Evolutionary conservation across 2,329 filamentous ascomycete genomes (phyloP).

Genomic region (Penicillium sp.): DNA sequence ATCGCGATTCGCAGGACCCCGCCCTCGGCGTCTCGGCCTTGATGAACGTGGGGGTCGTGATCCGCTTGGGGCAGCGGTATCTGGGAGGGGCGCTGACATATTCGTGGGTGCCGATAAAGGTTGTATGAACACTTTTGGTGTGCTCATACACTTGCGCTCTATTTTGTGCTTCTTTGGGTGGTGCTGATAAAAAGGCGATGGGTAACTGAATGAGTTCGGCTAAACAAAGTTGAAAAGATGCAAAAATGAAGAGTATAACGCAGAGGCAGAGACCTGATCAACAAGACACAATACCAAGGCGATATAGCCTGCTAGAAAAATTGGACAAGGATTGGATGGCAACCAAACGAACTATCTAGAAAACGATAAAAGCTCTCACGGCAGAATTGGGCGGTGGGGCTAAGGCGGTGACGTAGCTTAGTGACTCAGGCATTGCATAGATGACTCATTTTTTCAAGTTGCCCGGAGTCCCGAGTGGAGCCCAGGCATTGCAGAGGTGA

Average conservation of each 20-base stretch:
- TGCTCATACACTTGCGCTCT: background rate
- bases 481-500: no score
- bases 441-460: slow-evolving; percentile 10
- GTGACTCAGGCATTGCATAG: slow-evolving; percentile 7
- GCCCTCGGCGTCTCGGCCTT: slow-evolving; percentile 28
- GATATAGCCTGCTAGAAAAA: background rate
- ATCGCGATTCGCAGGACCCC: slow-evolving; percentile 29
- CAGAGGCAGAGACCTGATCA: background rate
- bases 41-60: slow-evolving; percentile 18
- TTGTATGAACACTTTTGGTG: background rate
- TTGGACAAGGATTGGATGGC: background rate
- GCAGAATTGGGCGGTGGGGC: slow-evolving; percentile 21
- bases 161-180: background rate
- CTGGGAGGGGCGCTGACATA: slow-evolving; percentile 13
- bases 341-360: slow-evolving; percentile 12
- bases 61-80: background rate
- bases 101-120: background rate
- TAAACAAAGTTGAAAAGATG: background rate
- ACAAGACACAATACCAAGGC: background rate
- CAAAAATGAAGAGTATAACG: background rate
- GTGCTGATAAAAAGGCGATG: background rate
- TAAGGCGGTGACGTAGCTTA: slow-evolving; percentile 14
- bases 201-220: background rate
- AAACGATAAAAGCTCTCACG: slow-evolving; percentile 20
- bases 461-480: background rate